Evolutionary conservation across 306 rosid species (phyloP).

Genomic region (Spatholobus suberectus): DNA sequence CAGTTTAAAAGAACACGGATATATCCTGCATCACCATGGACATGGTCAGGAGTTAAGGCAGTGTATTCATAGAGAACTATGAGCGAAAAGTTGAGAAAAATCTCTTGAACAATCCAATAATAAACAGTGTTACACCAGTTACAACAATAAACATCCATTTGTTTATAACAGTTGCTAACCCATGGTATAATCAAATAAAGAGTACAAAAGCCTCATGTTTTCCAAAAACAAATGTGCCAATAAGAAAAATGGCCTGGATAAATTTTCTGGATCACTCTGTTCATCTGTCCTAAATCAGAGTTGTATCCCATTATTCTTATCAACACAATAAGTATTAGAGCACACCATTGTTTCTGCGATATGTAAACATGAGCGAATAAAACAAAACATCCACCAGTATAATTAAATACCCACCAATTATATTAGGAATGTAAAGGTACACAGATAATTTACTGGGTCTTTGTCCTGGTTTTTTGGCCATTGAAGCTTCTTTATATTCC

Average conservation of each 20-base stretch:
- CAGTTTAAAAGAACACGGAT: slow-evolving; percentile 78
- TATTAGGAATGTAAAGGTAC: slow-evolving; percentile 89
- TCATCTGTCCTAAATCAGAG: slow-evolving; percentile 21
- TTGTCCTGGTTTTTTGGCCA: slow-evolving; percentile 71
- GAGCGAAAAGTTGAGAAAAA: slow-evolving; percentile 3
- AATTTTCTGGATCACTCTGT: background rate
- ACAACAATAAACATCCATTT: slow-evolving; percentile 7
- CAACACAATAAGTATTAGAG: background rate
- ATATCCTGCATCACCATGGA: slow-evolving; percentile 71
- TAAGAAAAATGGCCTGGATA: background rate
- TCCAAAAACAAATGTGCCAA: slow-evolving; percentile 15
- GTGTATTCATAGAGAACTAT: background rate
- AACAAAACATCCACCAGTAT: slow-evolving; percentile 32
- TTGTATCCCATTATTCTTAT: slow-evolving; percentile 5
- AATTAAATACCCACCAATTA: slow-evolving; percentile 75
- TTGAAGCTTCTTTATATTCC: slow-evolving; percentile 51
- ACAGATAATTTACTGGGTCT: slow-evolving; percentile 70
- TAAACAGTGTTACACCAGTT: slow-evolving; percentile 4
- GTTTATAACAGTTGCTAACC: slow-evolving; percentile 32
- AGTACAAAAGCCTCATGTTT: background rate
- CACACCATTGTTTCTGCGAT: slow-evolving; percentile 2
- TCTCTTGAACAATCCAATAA: slow-evolving; percentile 29
- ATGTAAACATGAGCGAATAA: slow-evolving; percentile 22
- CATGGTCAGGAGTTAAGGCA: slow-evolving; percentile 36
- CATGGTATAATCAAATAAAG: slow-evolving; percentile 20